Base-by-base conservation (phyloP, 805 yeast genomes). In the Pichia exigua region DNA sequence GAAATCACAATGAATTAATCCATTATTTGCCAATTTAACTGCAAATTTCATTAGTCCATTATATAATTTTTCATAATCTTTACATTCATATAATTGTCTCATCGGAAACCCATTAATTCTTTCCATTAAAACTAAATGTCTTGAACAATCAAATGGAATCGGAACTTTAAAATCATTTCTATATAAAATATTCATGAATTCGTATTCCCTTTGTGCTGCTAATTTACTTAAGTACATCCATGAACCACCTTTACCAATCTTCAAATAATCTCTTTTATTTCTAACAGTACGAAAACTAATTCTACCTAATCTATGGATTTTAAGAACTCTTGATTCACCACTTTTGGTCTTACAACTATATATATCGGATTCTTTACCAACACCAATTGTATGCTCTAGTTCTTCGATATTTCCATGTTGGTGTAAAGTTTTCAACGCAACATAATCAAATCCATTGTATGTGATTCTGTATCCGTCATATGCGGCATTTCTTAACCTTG, bases 281-380 rank as follows among this genome's bases (percentile, higher is more conserved):
- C 90, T 91, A 43, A 94, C 96, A 0, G 96, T 86, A 58, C 85
- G 80, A 71, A 94, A 94, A 6, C 97, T 90, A 1, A 92, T 87
- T 65, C 99, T 81, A 35, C 99, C 99, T 53, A 94, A 74, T 58
- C 99, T 78, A 68, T 91, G 97, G 40, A 94, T 85, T 67, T 94
- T 94, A 64, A 94, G 70, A 18, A 91, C 96, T 60, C 79, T 78
- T 49, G 80, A 78, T 20, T 55, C 57, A 0, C 92, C 94, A 21
- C 76, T 63, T 13, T 75, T 71, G 61, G 85, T 91, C 52, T 84
- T 82, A 1, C 87, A 91, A 13, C 91, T 77, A 66, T 85, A 89
- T 61, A 94, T 91, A 71, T 94, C 99, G 3, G 97, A 90, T 68
- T 94, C 99, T 65, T 94, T 94, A 61, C 99, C 99, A 48, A 94